Evolutionary conservation across 208 protist genomes (phyloP).

Genomic region (Balamuthia mandrillaris): DNA sequence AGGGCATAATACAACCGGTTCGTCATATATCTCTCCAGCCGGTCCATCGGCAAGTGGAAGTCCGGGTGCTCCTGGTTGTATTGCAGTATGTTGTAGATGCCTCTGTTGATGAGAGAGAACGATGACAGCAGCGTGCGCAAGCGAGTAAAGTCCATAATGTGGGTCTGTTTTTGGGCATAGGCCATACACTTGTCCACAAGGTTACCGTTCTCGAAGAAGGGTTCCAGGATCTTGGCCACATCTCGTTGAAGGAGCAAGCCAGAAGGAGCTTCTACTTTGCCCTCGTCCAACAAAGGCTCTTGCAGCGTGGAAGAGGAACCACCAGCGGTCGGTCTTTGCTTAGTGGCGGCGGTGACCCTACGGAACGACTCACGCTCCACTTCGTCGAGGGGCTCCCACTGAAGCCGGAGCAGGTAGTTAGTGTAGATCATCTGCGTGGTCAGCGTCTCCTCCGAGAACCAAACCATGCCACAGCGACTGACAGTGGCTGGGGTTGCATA

Average conservation of each 20-base stretch:
- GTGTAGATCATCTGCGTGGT: conserved; percentile 81
- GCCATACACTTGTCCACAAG: conserved; percentile 79
- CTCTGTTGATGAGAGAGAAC: conserved; percentile 85
- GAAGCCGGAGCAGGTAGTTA: conserved; percentile 56
- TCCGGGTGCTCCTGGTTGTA: conserved; percentile 82
- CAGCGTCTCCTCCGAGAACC: conserved; percentile 91
- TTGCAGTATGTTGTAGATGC: conserved; percentile 82
- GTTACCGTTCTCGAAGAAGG: conserved; percentile 78
- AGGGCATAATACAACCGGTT: conserved; percentile 87
- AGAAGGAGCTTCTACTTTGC: background rate
- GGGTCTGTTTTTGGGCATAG: conserved; percentile 63
- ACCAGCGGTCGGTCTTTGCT: background rate
- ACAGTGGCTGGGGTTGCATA: conserved; percentile 97
- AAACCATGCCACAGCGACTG: conserved; percentile 97
- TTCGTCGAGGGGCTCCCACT: conserved; percentile 50
- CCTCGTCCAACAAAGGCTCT: background rate
- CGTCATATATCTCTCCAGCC: conserved; percentile 72
- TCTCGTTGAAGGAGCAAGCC: conserved; percentile 78
- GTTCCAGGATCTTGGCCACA: conserved; percentile 76
- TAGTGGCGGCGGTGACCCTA: background rate
- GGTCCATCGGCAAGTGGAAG: conserved; percentile 67
- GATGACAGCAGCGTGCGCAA: conserved; percentile 85
- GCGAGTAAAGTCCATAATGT: conserved; percentile 91
- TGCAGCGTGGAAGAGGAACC: background rate
- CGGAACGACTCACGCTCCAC: conserved; percentile 39